Conservation (phyloP, 768 basidiomycete species). For the Phanerodontia chrysosporium region DNA sequence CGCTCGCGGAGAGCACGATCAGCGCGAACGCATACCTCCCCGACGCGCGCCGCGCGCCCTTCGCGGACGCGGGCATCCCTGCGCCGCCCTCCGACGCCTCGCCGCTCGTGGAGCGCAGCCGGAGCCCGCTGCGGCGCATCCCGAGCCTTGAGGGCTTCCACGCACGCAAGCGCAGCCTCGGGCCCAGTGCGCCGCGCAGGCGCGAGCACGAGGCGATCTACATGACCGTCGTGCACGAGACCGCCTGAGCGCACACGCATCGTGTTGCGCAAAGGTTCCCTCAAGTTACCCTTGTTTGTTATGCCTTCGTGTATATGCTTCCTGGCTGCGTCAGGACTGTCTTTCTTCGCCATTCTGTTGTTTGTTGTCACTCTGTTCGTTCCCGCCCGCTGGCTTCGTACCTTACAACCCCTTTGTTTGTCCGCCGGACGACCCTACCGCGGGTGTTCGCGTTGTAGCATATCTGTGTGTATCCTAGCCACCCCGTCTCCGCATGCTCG, state of each 20-base stretch:
- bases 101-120: background rate
- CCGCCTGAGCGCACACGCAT: background rate
- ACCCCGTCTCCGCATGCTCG: no score
- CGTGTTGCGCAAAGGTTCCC: background rate
- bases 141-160: conserved; percentile 19
- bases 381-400: background rate
- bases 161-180: conserved; percentile 9
- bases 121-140: conserved; percentile 14
- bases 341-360: background rate
- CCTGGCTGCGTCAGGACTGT: background rate
- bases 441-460: conserved; percentile 6
- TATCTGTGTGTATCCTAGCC: conserved; percentile 6
- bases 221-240: conserved; percentile 28
- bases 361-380: background rate
- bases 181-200: conserved; percentile 8
- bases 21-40: conserved; percentile 15
- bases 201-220: conserved; percentile 22
- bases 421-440: background rate
- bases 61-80: conserved; percentile 19
- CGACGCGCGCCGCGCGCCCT: conserved; percentile 19
- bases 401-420: background rate
- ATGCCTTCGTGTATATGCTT: background rate
- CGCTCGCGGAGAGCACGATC: conserved; percentile 18
- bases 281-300: background rate
- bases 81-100: background rate